Evolutionary conservation across 768 basidiomycete species (phyloP).

Genomic region (Leccinellum albellum): DNA sequence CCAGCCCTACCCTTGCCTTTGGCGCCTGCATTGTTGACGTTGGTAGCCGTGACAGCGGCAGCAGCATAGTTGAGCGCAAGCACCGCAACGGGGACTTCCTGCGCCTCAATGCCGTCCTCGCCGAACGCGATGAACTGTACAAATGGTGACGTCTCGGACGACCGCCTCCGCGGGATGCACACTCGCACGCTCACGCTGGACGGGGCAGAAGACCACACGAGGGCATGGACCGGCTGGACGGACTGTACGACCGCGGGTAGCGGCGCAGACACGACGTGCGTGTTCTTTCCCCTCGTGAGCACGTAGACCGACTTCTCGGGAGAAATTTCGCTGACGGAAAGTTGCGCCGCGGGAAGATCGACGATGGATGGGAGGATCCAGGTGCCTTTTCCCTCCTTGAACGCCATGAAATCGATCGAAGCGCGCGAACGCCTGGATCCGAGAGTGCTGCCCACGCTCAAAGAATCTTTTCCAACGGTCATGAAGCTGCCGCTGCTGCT

Average conservation of each 20-base stretch:
- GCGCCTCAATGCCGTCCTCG: constrained; percentile 69
- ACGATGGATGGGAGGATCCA: constrained; percentile 28
- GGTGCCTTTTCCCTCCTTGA: constrained; percentile 31
- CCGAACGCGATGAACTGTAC: constrained; percentile 70
- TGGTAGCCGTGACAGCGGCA: neutral
- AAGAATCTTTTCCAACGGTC: constrained; percentile 17
- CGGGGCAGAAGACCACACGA: constrained; percentile 60
- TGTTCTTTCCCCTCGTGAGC: constrained; percentile 65
- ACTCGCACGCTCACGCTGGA: constrained; percentile 52
- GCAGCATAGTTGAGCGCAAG: constrained; percentile 26
- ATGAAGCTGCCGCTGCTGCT: constrained; percentile 22
- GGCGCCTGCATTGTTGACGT: neutral
- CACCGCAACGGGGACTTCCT: constrained; percentile 58
- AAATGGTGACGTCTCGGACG: constrained; percentile 33
- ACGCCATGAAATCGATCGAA: constrained; percentile 42
- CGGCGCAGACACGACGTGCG: constrained; percentile 66
- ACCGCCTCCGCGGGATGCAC: constrained; percentile 29
- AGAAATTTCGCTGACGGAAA: constrained; percentile 15
- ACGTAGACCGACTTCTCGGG: constrained; percentile 48
- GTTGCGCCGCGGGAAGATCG: constrained; percentile 22
- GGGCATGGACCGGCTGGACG: constrained; percentile 47
- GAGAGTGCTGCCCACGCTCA: constrained; percentile 23
- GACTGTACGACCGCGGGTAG: constrained; percentile 50
- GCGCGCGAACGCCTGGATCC: constrained; percentile 36
- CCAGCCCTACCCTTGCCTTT: constrained; percentile 44